Percentiles rank a stretch among this genome's conserved stretches.
These are phyloP conservation scores for Pseudogymnoascus sp. DNA, from an alignment of 2,329 filamentous ascomycete species.

Conservation along the genomic window DNA sequence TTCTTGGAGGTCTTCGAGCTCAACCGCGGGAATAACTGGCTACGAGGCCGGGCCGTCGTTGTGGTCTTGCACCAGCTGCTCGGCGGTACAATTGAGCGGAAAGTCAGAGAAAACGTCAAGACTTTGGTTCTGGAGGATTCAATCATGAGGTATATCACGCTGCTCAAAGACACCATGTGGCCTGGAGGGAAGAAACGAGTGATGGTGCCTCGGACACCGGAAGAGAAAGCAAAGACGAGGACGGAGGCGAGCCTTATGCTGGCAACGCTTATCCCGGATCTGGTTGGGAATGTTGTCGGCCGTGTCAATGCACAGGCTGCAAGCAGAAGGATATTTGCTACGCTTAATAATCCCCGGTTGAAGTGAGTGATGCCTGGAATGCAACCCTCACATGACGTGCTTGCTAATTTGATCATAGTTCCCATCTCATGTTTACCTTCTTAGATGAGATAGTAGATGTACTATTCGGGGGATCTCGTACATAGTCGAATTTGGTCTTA, in stretches of 20 bases:
- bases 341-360: constrained; percentile 80
- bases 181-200: constrained; percentile 55
- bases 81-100: constrained; percentile 91
- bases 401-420: constrained; percentile 19
- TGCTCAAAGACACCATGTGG: constrained; percentile 76
- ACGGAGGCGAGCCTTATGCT: constrained; percentile 86
- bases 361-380: constrained; percentile 55
- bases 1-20: constrained; percentile 95
- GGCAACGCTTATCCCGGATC: constrained; percentile 79
- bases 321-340: constrained; percentile 80
- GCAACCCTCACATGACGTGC: constrained; percentile 11
- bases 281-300: constrained; percentile 89
- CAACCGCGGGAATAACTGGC: constrained; percentile 93
- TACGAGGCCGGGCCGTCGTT: constrained; percentile 88
- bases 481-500: constrained; percentile 17
- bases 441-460: constrained; percentile 31
- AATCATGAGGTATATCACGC: constrained; percentile 65
- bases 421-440: constrained; percentile 31
- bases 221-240: constrained; percentile 71
- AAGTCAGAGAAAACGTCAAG: constrained; percentile 78
- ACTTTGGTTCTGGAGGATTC: constrained; percentile 69
- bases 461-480: constrained; percentile 26
- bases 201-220: constrained; percentile 50
- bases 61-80: constrained; percentile 93
- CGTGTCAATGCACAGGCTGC: constrained; percentile 85